Evolutionary conservation across 202 grass and related monocot genomes (phyloP).

Genomic region (Cymbopogon flexuosus): DNA sequence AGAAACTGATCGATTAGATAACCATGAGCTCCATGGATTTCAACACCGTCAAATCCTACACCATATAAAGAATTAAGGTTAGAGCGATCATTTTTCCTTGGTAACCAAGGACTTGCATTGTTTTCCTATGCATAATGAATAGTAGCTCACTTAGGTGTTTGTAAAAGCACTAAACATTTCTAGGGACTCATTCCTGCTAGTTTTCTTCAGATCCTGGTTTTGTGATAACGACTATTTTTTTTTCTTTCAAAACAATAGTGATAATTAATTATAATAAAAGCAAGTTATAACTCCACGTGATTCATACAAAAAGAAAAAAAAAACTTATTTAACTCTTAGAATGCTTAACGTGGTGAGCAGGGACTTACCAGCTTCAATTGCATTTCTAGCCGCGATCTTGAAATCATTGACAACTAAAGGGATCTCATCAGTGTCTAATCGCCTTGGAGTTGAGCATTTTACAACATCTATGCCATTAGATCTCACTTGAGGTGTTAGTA

Average conservation of each 20-base stretch:
- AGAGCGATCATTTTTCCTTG: background rate
- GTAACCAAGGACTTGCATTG: too few species aligned
- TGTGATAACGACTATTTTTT: too few species aligned
- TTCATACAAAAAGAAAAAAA: too few species aligned
- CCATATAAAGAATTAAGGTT: background rate
- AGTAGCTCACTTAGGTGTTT: too few species aligned
- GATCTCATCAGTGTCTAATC: slow-evolving; percentile 56
- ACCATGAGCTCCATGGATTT: slow-evolving; percentile 66
- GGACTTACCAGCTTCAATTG: slow-evolving; percentile 63
- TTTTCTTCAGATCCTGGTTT: background rate
- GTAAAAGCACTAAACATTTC: too few species aligned
- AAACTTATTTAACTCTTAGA: background rate
- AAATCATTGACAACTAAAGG: slow-evolving; percentile 58
- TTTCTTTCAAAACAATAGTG: too few species aligned
- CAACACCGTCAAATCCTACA: slow-evolving; percentile 72
- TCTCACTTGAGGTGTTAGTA: slow-evolving; percentile 35
- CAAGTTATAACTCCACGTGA: too few species aligned
- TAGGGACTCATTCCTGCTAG: background rate
- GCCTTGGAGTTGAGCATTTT: slow-evolving; percentile 42
- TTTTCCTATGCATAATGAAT: too few species aligned
- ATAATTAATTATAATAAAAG: too few species aligned
- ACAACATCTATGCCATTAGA: slow-evolving; percentile 38
- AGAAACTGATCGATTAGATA: slow-evolving; percentile 79
- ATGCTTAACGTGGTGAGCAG: background rate
- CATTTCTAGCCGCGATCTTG: slow-evolving; percentile 72